Evolutionary conservation across 148 eudicot species (phyloP).

Genomic region (Rhododendron simsii): DNA sequence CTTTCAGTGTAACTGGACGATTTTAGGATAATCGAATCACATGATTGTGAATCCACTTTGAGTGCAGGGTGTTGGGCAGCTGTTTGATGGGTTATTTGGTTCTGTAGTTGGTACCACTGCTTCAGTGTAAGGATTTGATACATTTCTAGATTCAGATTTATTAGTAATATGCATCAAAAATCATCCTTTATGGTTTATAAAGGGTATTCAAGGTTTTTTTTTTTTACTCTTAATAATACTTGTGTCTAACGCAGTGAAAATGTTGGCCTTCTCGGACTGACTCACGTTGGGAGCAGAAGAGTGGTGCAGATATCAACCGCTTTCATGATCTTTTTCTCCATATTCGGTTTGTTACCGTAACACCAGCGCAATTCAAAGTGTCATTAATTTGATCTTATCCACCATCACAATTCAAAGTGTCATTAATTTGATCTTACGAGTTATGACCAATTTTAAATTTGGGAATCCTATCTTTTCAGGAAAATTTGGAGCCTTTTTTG

Average conservation of each 20-base stretch:
- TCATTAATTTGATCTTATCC: not conserved
- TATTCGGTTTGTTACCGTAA: conserved; percentile 55
- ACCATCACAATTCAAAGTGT: not conserved
- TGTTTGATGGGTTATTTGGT: conserved; percentile 89
- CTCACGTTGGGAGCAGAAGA: conserved; percentile 94
- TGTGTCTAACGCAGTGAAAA: conserved; percentile 63
- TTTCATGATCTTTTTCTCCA: conserved; percentile 94
- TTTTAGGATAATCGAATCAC: not conserved
- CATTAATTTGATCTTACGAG: not conserved
- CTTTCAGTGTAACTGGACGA: not conserved
- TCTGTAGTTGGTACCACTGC: conserved; percentile 76
- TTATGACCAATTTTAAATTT: not conserved
- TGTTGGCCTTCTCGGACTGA: conserved; percentile 90
- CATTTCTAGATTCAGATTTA: not conserved
- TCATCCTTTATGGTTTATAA: not conserved
- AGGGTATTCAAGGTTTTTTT: not conserved
- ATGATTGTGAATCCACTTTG: not conserved
- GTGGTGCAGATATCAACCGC: conserved; percentile 84
- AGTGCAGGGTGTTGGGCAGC: conserved; percentile 77
- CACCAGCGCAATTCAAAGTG: not conserved
- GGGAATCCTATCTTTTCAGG: conserved; percentile 38
- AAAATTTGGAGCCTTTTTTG: conserved; percentile 94
- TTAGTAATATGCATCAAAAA: not conserved
- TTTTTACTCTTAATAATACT: not conserved
- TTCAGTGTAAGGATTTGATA: conserved; percentile 64